A percentile compares a stretch with the other conserved stretches of the same genome.
phyloP scores from a whole-genome alignment of 305 asterid genomes.

The Fraxinus sp. region DNA sequence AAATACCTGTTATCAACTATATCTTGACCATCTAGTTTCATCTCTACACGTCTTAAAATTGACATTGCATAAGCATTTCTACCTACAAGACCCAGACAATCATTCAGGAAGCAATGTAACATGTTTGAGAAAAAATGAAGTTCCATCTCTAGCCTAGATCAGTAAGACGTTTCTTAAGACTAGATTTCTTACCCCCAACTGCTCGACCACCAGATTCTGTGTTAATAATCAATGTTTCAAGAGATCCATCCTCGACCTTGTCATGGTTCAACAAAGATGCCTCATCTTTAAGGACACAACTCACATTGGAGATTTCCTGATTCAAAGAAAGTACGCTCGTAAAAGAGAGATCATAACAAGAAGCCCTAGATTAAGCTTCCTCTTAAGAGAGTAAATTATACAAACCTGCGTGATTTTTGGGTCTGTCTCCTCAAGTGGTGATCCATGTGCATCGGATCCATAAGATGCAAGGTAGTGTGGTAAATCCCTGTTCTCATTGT shows the following conservation, averaged over 20 bases:
- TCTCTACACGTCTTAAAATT: conserved; percentile 77
- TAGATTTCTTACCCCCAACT: conserved; percentile 47
- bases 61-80: conserved; percentile 91
- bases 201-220: conserved; percentile 45
- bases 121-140: not conserved
- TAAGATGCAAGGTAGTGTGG: conserved; percentile 25
- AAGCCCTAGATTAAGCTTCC: conserved; percentile 6
- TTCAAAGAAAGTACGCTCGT: conserved; percentile 4
- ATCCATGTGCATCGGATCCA: conserved; percentile 39
- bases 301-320: conserved; percentile 55
- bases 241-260: conserved; percentile 51
- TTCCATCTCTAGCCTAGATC: conserved; percentile 14
- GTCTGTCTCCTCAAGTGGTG: conserved; percentile 36
- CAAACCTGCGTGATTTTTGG: conserved; percentile 56
- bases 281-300: conserved; percentile 43
- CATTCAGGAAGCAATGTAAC: conserved; percentile 22
- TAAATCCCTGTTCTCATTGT: conserved; percentile 45
- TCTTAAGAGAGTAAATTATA: conserved; percentile 12
- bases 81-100: conserved; percentile 48
- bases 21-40: conserved; percentile 95
- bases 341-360: conserved; percentile 18
- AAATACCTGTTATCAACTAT: conserved; percentile 73
- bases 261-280: conserved; percentile 45
- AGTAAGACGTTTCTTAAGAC: not conserved
- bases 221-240: conserved; percentile 39